These are phyloP conservation scores for Cryptococcus jaspeensis DNA, from an alignment of 1,284 basidiomycete species.

Conservation along the genomic window DNA sequence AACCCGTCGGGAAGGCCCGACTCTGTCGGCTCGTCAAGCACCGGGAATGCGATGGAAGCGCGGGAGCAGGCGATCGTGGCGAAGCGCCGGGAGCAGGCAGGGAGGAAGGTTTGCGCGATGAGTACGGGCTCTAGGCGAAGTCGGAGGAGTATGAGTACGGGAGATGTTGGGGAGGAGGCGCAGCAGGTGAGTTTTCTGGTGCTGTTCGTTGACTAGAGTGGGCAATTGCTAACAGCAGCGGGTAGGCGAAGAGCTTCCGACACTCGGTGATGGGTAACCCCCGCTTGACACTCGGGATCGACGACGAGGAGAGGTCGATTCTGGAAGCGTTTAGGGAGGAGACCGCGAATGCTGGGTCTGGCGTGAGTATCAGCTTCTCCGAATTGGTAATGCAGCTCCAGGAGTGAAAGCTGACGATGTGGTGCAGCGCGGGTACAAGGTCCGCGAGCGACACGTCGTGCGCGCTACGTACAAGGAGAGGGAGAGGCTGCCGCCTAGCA, in stretches of 20 bases:
- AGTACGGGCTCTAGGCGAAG: constrained; percentile 28
- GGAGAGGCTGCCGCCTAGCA: constrained; percentile 66
- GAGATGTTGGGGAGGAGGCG: constrained; percentile 32
- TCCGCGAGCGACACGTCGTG: constrained; percentile 70
- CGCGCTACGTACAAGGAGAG: constrained; percentile 68
- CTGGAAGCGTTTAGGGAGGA: constrained; percentile 47
- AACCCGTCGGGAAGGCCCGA: constrained; percentile 7
- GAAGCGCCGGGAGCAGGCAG: constrained; percentile 64
- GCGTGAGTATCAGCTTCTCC: constrained; percentile 29
- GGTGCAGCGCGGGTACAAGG: constrained; percentile 57
- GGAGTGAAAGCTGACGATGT: constrained; percentile 2
- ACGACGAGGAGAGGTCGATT: constrained; percentile 39
- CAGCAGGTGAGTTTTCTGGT: constrained; percentile 15
- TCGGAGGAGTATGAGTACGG: constrained; percentile 44
- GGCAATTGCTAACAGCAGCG: neutral
- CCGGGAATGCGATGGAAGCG: constrained; percentile 21
- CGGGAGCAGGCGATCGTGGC: constrained; percentile 71
- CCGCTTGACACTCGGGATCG: constrained; percentile 42
- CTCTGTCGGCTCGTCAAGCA: constrained; percentile 3
- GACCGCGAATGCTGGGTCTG: constrained; percentile 37
- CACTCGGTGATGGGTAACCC: constrained; percentile 17
- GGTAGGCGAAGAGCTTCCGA: constrained; percentile 18
- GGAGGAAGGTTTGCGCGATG: constrained; percentile 52
- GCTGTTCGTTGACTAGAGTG: neutral
- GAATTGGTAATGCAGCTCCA: neutral